Percentiles rank a stretch among this genome's conserved stretches.
Evolutionary conservation across 208 protist genomes (phyloP).

Genomic region (Tritrichomonas musculus): DNA sequence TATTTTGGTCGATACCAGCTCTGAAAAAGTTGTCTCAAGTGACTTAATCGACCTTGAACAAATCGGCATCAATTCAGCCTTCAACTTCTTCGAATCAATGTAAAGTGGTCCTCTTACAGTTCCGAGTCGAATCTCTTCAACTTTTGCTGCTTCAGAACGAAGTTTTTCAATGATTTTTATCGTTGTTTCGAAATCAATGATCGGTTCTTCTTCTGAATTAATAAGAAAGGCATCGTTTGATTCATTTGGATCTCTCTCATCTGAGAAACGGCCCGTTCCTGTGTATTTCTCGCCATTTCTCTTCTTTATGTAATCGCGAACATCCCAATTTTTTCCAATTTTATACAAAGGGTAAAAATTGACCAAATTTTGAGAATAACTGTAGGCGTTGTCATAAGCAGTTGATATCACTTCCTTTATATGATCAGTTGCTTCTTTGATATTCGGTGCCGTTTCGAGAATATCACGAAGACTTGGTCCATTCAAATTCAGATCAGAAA

Average conservation of each 20-base stretch:
- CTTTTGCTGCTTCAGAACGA: neutral
- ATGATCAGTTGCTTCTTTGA: neutral
- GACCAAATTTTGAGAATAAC: neutral
- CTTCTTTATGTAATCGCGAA: neutral
- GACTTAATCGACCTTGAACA: neutral
- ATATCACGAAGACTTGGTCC: neutral
- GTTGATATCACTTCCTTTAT: neutral
- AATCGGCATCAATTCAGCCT: neutral
- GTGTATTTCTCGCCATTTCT: neutral
- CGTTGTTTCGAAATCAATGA: neutral
- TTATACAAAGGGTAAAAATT: neutral
- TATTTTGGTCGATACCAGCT: neutral
- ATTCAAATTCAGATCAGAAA: neutral
- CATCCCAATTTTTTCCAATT: conserved; percentile 21
- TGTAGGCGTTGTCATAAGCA: neutral
- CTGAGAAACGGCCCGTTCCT: neutral
- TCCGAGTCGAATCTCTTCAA: neutral
- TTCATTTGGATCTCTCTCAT: neutral
- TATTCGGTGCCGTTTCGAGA: neutral
- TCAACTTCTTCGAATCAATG: neutral
- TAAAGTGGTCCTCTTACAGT: neutral
- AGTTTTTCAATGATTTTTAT: neutral
- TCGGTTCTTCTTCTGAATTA: neutral
- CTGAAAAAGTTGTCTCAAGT: neutral
- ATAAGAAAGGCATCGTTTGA: neutral